Evolutionary conservation across 768 basidiomycete species (phyloP).

Genomic region (Rhodocollybia butyracea): DNA sequence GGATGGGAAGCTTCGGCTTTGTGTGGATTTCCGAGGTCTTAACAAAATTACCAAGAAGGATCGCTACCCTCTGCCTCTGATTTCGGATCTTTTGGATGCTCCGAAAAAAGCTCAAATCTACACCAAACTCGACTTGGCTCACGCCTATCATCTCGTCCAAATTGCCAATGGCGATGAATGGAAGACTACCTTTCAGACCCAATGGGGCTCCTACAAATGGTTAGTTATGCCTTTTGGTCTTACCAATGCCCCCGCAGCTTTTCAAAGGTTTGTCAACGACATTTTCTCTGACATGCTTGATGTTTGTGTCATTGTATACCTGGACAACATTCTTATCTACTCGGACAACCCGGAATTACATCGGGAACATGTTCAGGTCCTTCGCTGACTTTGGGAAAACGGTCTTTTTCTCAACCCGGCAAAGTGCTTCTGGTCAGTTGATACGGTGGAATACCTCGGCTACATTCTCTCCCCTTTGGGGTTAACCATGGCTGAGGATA

Average conservation of each 20-base stretch:
- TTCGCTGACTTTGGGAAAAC: constrained; percentile 20
- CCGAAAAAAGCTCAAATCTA: constrained; percentile 17
- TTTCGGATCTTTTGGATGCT: background rate
- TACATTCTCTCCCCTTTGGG: constrained; percentile 21
- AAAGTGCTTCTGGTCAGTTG: constrained; percentile 31
- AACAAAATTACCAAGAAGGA: constrained; percentile 35
- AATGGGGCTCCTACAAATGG: constrained; percentile 33
- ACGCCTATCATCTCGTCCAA: constrained; percentile 32
- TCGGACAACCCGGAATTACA: constrained; percentile 23
- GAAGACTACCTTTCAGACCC: constrained; percentile 37
- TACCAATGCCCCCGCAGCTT: constrained; percentile 30
- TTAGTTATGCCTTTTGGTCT: constrained; percentile 36
- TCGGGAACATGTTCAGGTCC: constrained; percentile 12
- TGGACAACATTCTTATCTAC: constrained; percentile 41
- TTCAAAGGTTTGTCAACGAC: constrained; percentile 42
- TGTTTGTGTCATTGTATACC: constrained; percentile 31
- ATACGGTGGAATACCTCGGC: constrained; percentile 27
- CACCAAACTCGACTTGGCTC: constrained; percentile 33
- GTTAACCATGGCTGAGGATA: constrained; percentile 34
- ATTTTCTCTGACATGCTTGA: constrained; percentile 30
- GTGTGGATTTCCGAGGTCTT: constrained; percentile 19
- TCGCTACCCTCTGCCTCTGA: constrained; percentile 29
- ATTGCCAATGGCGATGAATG: constrained; percentile 38
- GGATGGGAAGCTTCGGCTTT: constrained; percentile 18
- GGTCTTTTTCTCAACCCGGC: constrained; percentile 29